Evolutionary conservation across 176 grass and related monocot genomes (phyloP), one percentile per base, ranked within the genome.

Genomic region (Triticum monococcum): DNA sequence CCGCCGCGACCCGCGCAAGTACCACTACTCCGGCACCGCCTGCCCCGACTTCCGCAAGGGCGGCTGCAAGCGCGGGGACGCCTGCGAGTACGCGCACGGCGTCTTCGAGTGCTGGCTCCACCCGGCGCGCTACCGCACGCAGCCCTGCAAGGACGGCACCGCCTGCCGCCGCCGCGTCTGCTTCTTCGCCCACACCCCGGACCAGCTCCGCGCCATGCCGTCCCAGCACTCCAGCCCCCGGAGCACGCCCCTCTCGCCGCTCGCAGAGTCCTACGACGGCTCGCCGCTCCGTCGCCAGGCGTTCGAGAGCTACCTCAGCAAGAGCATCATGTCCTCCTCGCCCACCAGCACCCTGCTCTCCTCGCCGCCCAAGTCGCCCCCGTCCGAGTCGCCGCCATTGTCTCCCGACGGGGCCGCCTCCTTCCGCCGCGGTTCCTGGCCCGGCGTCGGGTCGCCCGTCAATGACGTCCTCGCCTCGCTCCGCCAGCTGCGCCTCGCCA

Each of bases 91-190:
- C 68, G 97, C 97, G 12, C 97, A 99, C 73, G 97, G 97, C 68
- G 97, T 99, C 18, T 99, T 99, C 78, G 97, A 99, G 87, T 99
- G 97, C 87, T 99, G 97, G 97, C 94, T 99, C 31, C 97, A 99
- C 56, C 97, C 97, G 8, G 90, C 97, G 13, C 80, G 97, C 50
- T 99, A 99, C 79, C 94, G 97, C 52, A 99, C 97, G 0, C 97
- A 99, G 87, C 97, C 97, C 1, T 99, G 97, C 92, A 99, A 99
- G 82, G 97, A 99, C 54, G 97, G 97, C 30, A 96, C 89, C 0
- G 85, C 85, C 1, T 99, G 97, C 83, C 89, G 97, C 23, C 91
- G 97, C 41, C 86, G 97, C 9, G 97, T 99, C 31, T 99, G 97
- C 82, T 99, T 99, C 92, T 99, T 99, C 85, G 97, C 97, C 0